A percentile compares a stretch with the other conserved stretches of the same genome.
phyloP scores from a whole-genome alignment of 148 eudicot species.

The Pouteria glomerata region DNA sequence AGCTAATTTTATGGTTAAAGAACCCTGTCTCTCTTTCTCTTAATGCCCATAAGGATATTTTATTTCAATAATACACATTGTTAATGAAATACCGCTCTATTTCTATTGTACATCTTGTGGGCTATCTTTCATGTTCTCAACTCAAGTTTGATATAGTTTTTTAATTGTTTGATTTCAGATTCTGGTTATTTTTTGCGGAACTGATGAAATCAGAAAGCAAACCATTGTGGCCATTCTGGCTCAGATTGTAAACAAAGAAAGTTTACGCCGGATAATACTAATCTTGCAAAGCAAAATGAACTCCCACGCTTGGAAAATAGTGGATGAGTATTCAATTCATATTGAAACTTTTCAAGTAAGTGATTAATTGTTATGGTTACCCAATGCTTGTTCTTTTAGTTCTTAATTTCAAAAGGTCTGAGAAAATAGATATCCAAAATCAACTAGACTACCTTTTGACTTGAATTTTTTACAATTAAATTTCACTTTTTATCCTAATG shows the following conservation, averaged over 20 bases:
- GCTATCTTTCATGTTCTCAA: no score
- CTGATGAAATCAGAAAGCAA: slow-evolving; percentile 22
- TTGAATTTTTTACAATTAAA: not conserved
- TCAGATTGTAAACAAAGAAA: slow-evolving; percentile 16
- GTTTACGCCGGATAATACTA: slow-evolving; percentile 18
- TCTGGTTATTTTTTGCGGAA: slow-evolving; percentile 28
- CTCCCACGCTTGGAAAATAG: slow-evolving; percentile 21
- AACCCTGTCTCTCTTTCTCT: no score
- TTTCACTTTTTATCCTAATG: not conserved
- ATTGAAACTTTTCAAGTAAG: slow-evolving; percentile 33
- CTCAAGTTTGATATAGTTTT: not conserved
- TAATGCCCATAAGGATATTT: no score
- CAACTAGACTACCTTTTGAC: not conserved
- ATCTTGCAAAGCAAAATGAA: slow-evolving; percentile 32
- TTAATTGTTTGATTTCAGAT: slow-evolving; percentile 15
- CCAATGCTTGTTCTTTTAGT: slow-evolving; percentile 1
- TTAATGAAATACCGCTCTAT: no score
- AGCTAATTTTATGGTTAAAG: no score
- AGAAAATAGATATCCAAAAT: not conserved
- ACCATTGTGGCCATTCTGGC: slow-evolving; percentile 11
- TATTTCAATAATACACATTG: no score
- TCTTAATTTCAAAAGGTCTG: not conserved
- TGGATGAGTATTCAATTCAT: slow-evolving; percentile 15
- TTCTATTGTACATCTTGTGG: no score
- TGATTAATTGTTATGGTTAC: not conserved